phyloP scores from a whole-genome alignment of 2,329 filamentous ascomycete genomes.

The Ascochyta koolunga region DNA sequence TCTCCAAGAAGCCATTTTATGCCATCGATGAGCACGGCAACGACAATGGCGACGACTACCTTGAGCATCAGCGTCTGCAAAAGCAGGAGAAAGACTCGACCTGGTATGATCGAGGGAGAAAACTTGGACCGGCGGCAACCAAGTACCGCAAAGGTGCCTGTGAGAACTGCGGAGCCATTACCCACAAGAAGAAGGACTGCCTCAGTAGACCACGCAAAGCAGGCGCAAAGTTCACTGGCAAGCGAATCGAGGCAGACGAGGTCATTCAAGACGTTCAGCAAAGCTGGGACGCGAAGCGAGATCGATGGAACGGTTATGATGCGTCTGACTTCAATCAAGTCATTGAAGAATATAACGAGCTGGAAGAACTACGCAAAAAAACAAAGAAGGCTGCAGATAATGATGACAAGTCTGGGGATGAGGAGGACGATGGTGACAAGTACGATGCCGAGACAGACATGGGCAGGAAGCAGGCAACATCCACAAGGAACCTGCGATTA shows the following conservation, averaged over 20 bases:
- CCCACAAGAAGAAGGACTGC: conserved; percentile 94
- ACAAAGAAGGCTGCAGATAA: conserved; percentile 46
- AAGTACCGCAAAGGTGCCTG: conserved; percentile 98
- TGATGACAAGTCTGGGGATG: conserved; percentile 55
- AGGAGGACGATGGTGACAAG: conserved; percentile 62
- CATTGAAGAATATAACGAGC: conserved; percentile 85
- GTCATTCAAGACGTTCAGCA: conserved; percentile 82
- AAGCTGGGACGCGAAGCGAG: conserved; percentile 96
- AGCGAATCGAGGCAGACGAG: conserved; percentile 93
- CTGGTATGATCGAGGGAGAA: conserved; percentile 94
- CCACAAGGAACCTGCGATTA: conserved; percentile 87
- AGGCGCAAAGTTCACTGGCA: conserved; percentile 90
- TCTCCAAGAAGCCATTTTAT: conserved; percentile 97
- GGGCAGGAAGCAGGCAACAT: conserved; percentile 89
- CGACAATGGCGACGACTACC: conserved; percentile 80
- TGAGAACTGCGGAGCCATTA: conserved; percentile 97
- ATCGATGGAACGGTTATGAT: conserved; percentile 99
- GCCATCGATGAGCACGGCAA: conserved; percentile 75
- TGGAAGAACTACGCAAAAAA: conserved; percentile 74
- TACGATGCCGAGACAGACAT: conserved; percentile 98
- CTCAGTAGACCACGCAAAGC: conserved; percentile 85
- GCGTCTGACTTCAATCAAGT: conserved; percentile 82
- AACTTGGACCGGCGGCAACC: conserved; percentile 83
- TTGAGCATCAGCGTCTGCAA: conserved; percentile 91
- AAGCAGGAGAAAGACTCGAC: conserved; percentile 72